phyloP scores from a whole-genome alignment of 2,329 filamentous ascomycete species.

The Huntiella abstrusa region DNA sequence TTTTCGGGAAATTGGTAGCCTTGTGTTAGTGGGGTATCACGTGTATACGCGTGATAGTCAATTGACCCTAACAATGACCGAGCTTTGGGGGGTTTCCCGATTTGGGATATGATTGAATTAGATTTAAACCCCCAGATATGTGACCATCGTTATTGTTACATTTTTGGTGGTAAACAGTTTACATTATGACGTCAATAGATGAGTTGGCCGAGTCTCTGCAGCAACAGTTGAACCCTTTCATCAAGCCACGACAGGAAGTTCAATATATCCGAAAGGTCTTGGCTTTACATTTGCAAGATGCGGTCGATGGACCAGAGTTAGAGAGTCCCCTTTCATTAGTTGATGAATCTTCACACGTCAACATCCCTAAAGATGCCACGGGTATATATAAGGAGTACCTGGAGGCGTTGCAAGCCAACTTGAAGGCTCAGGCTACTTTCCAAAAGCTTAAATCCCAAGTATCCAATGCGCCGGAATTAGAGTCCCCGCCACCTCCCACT shows the following conservation, averaged over 20 bases:
- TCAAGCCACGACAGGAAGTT: constrained; percentile 38
- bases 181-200: constrained; percentile 4
- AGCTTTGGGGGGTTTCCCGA: not conserved
- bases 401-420: constrained; percentile 32
- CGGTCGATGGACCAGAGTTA: constrained; percentile 8
- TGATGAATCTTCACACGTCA: constrained; percentile 10
- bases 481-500: not conserved
- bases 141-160: not conserved
- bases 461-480: not conserved
- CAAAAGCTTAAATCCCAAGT: constrained; percentile 16
- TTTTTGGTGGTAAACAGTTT: not conserved
- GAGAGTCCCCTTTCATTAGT: constrained; percentile 8
- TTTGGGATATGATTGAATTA: not conserved
- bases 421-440: constrained; percentile 31
- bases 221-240: constrained; percentile 26
- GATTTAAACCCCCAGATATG: too few relatives aligned
- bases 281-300: constrained; percentile 28
- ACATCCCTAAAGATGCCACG: constrained; percentile 19
- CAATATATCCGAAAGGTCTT: constrained; percentile 36
- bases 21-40: constrained; percentile 9
- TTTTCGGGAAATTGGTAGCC: constrained; percentile 10
- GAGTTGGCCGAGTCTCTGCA: not conserved
- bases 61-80: not conserved
- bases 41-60: constrained; percentile 3
- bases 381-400: constrained; percentile 37